These are phyloP conservation scores for Circinella minor DNA, from an alignment of 371 early-diverging fungal species.

Conservation along the genomic window DNA sequence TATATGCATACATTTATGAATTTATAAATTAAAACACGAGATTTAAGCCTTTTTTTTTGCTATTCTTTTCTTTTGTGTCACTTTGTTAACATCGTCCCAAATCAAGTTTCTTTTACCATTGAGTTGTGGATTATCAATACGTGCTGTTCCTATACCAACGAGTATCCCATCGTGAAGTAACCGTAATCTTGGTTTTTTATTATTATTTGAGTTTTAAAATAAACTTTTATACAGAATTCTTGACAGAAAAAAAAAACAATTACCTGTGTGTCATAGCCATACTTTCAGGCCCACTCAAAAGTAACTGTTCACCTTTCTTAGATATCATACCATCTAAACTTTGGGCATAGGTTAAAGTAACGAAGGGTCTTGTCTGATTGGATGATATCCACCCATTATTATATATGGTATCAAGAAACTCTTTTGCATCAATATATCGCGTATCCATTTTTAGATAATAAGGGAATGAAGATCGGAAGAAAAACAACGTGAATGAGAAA, in stretches of 20 bases:
- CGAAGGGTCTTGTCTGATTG: constrained; percentile 15
- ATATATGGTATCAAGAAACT: background rate
- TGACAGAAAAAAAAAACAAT: no score
- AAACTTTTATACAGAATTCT: background rate
- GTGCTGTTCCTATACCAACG: constrained; percentile 87
- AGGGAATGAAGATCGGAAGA: no score
- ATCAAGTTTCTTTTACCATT: constrained; percentile 49
- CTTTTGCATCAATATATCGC: constrained; percentile 1
- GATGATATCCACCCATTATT: background rate
- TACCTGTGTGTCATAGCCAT: constrained; percentile 80
- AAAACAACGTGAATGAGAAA: no score
- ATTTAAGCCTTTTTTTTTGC: background rate
- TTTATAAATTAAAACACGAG: background rate
- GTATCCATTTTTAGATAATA: background rate
- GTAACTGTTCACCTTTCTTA: constrained; percentile 61
- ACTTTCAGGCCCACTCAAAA: constrained; percentile 78
- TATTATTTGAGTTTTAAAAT: background rate
- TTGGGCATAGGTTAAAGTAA: constrained; percentile 90
- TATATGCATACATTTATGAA: background rate
- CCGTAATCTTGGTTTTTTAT: constrained; percentile 58
- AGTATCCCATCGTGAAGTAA: constrained; percentile 82
- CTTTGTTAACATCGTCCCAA: background rate
- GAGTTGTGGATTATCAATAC: constrained; percentile 88
- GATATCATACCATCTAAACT: constrained; percentile 90
- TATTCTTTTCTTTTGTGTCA: no score